Evolutionary conservation across 139 green algal species (phyloP).

Genomic region (Deuterostichococcus epilithicus): DNA sequence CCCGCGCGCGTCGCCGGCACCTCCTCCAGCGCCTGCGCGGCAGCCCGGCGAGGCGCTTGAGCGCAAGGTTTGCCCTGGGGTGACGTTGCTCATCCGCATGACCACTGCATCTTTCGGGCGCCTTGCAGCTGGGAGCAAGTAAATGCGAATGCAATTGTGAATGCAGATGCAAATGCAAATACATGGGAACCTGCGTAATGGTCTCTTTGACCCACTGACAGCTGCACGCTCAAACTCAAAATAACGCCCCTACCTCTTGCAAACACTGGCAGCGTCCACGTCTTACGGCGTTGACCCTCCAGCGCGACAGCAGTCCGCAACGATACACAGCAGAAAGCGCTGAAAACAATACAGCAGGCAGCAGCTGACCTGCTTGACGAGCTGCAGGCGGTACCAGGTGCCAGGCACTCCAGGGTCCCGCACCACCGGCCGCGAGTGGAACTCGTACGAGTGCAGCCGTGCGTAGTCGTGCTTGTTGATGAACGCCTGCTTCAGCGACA

Average conservation of each 20-base stretch:
- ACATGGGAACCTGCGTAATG: no score
- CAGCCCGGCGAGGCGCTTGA: background rate
- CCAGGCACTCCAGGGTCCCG: background rate
- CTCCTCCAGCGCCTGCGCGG: conserved; percentile 9
- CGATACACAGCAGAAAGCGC: no score
- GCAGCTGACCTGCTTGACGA: background rate
- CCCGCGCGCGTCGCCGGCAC: conserved; percentile 8
- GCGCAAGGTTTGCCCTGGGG: no score
- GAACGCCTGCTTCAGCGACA: background rate
- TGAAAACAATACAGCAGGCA: no score
- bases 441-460: conserved; percentile 12
- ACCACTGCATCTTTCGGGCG: no score
- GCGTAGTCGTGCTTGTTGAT: conserved; percentile 25
- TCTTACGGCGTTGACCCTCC: background rate
- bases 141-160: no score
- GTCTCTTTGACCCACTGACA: background rate
- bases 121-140: no score
- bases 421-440: background rate
- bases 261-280: conserved; percentile 10
- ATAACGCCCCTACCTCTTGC: conserved; percentile 2
- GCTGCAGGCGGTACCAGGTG: background rate
- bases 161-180: no score
- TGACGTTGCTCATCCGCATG: no score
- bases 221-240: background rate
- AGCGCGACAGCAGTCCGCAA: conserved; percentile 3